A percentile compares a stretch with the other conserved stretches of the same genome.
Evolutionary conservation across 1,284 basidiomycete genomes (phyloP).

Genomic region (Irpex lacteus): DNA sequence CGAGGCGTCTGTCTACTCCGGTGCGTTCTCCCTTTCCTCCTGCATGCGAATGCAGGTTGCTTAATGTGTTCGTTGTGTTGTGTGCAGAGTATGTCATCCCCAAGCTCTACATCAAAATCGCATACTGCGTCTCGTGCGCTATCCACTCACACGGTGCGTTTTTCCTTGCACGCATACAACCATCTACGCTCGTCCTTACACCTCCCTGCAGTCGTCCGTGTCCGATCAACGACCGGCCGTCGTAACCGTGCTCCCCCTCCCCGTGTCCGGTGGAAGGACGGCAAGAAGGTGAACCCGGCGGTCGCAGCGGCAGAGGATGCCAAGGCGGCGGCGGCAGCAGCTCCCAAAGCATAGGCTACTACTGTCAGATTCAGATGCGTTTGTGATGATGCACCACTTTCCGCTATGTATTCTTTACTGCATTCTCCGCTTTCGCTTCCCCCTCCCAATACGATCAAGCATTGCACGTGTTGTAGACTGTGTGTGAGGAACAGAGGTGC

Average conservation of each 20-base stretch:
- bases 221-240: conserved; percentile 89
- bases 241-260: conserved; percentile 96
- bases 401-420: conserved; percentile 16
- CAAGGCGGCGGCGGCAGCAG: conserved; percentile 33
- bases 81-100: conserved; percentile 90
- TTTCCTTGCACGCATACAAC: conserved; percentile 1
- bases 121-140: conserved; percentile 98
- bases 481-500: background rate
- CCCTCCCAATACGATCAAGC: background rate
- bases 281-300: conserved; percentile 88
- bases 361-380: too few species aligned
- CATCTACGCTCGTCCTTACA: conserved; percentile 1
- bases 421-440: conserved; percentile 17
- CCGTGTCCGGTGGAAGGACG: conserved; percentile 96
- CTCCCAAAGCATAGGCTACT: conserved; percentile 24
- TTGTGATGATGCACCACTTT: background rate
- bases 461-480: background rate
- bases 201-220: conserved; percentile 76
- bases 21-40: conserved; percentile 69
- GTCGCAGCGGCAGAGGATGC: conserved; percentile 56
- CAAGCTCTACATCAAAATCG: conserved; percentile 99
- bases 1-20: conserved; percentile 93
- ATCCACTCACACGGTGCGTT: conserved; percentile 95
- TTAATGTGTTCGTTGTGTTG: conserved; percentile 81
- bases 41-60: conserved; percentile 94